phyloP scores from a whole-genome alignment of 2,329 filamentous ascomycete genomes.

The Penicillium janthinellum region DNA sequence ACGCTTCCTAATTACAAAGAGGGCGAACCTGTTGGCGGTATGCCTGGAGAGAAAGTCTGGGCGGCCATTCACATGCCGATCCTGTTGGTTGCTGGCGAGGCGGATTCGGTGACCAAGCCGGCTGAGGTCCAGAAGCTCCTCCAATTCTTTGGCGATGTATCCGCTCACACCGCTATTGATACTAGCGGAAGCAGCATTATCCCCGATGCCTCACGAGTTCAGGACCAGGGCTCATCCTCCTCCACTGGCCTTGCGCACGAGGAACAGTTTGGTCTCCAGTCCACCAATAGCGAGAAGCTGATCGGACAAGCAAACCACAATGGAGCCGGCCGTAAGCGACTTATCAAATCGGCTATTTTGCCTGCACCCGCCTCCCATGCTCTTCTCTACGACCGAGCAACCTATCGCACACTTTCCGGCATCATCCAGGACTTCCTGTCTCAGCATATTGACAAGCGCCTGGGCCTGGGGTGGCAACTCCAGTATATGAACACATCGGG shows the following conservation, averaged over 20 bases:
- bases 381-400: constrained; percentile 76
- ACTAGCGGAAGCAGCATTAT: constrained; percentile 28
- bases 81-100: constrained; percentile 75
- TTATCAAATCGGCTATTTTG: constrained; percentile 70
- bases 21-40: constrained; percentile 58
- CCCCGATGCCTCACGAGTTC: constrained; percentile 35
- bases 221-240: constrained; percentile 24
- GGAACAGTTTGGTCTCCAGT: constrained; percentile 30
- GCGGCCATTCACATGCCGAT: constrained; percentile 70
- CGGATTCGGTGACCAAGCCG: constrained; percentile 75
- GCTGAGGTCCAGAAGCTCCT: constrained; percentile 70
- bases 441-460: constrained; percentile 71
- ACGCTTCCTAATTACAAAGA: constrained; percentile 61
- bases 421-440: constrained; percentile 81
- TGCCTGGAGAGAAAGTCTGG: constrained; percentile 74
- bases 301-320: constrained; percentile 16
- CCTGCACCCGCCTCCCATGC: constrained; percentile 80
- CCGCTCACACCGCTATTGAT: constrained; percentile 29
- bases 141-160: constrained; percentile 37
- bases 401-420: constrained; percentile 74
- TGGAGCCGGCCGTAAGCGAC: constrained; percentile 45
- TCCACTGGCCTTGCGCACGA: constrained; percentile 29
- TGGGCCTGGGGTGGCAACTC: constrained; percentile 87
- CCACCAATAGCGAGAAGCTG: constrained; percentile 25
- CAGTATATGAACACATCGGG: constrained; percentile 84